Conservation (phyloP, 2,329 filamentous ascomycete genomes). For the Fusarium tricinctum region DNA sequence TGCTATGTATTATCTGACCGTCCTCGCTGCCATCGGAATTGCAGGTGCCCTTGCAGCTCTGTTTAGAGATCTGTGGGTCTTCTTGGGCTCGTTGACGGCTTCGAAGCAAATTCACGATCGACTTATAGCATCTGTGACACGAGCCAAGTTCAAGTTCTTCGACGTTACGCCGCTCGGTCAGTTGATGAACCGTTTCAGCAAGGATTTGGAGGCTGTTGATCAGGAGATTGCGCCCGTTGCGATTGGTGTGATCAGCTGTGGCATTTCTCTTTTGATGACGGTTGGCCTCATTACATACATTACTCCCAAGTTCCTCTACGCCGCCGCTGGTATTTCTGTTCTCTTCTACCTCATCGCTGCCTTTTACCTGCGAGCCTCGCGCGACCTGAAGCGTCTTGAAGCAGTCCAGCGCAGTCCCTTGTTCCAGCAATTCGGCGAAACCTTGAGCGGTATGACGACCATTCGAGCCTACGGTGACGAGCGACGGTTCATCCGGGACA, state of each 20-base stretch:
- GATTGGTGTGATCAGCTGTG: conserved; percentile 78
- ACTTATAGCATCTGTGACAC: conserved; percentile 82
- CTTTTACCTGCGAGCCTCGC: conserved; percentile 93
- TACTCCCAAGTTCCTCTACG: conserved; percentile 90
- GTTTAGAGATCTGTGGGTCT: conserved; percentile 86
- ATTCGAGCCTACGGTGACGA: conserved; percentile 98
- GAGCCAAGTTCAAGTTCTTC: conserved; percentile 97
- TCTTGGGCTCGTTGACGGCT: conserved; percentile 90
- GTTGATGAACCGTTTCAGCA: conserved; percentile 98
- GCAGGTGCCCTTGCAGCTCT: conserved; percentile 86
- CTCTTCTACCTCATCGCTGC: conserved; percentile 86
- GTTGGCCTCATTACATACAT: conserved; percentile 88
- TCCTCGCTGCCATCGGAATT: conserved; percentile 86
- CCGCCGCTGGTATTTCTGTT: conserved; percentile 84
- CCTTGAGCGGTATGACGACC: conserved; percentile 92
- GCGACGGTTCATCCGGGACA: conserved; percentile 92
- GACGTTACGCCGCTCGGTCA: conserved; percentile 96
- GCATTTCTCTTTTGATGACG: conserved; percentile 81
- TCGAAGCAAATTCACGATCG: conserved; percentile 86
- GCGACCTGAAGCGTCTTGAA: conserved; percentile 94
- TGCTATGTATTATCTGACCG: conserved; percentile 83
- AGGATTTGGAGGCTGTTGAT: conserved; percentile 94
- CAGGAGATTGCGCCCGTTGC: conserved; percentile 96
- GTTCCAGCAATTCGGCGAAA: conserved; percentile 98
- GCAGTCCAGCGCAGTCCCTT: conserved; percentile 94